These are phyloP conservation scores for Chamaenerion angustifolium DNA, from an alignment of 345 rosid species.

Conservation along the genomic window DNA sequence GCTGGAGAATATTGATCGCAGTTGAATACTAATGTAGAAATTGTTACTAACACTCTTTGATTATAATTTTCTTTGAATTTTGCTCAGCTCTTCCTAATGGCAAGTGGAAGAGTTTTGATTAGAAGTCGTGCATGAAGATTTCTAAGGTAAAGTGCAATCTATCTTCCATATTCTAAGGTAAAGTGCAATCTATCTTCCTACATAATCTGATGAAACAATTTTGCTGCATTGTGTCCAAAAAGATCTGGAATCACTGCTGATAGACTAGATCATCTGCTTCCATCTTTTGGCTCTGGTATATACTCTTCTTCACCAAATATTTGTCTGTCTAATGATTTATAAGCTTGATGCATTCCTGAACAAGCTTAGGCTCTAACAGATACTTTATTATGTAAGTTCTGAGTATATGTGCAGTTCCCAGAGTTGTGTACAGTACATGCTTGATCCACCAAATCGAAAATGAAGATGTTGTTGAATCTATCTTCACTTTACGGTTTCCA, in stretches of 20 bases:
- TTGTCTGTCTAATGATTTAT: constrained; percentile 22
- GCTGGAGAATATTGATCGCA: too few relatives aligned
- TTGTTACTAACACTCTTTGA: neutral
- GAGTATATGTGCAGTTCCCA: constrained; percentile 34
- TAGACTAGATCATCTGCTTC: constrained; percentile 85
- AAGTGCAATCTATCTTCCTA: too few relatives aligned
- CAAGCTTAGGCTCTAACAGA: constrained; percentile 73
- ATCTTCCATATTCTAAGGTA: too few relatives aligned
- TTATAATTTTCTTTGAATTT: neutral
- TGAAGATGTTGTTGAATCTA: constrained; percentile 65
- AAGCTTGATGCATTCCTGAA: constrained; percentile 73
- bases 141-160: too few relatives aligned
- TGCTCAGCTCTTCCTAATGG: too few relatives aligned
- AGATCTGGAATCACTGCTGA: constrained; percentile 74
- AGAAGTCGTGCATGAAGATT: too few relatives aligned
- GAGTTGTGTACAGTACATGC: constrained; percentile 83
- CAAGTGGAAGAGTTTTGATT: too few relatives aligned
- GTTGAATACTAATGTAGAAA: neutral
- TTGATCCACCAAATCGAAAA: constrained; percentile 77
- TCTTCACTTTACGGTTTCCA: constrained; percentile 48
- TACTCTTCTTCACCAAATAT: neutral
- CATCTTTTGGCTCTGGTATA: constrained; percentile 45
- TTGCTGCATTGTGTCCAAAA: too few relatives aligned
- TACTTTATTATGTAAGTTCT: constrained; percentile 58
- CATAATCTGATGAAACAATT: too few relatives aligned